Base-by-base conservation (phyloP, 1,139 yeast genomes). In the Yamadazyma songkhlaensis region DNA sequence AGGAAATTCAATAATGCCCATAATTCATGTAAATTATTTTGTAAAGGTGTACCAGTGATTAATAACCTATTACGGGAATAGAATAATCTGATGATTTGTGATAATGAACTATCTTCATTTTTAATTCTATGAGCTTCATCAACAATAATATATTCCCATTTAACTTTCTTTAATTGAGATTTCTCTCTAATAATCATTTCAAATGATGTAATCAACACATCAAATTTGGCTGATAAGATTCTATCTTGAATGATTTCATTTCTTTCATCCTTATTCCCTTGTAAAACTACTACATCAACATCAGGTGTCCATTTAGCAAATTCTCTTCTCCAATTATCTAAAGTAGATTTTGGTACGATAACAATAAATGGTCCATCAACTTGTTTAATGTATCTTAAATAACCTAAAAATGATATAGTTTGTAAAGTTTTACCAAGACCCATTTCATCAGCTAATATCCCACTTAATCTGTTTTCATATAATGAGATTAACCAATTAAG, bases 101-200 rank as follows among this genome's bases (percentile, higher is more conserved):
- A 88, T 40, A 92, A 70, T 39, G 94, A 79, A 36, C 94, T 81
- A 54, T 86, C 95, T 58, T 92, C 97, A 58, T 92, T 92, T 57
- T 92, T 92, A 56, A 92, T 90, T 55, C 97, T 77, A 57, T 92
- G 98, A 2, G 97, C 98, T 60, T 92, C 98, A 64, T 92, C 98
- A 30, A 92, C 90, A 20, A 92, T 79, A 40, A 92, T 81, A 56
- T 90, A 92, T 62, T 90, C 90, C 98, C 98, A 92, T 38, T 84
- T 81, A 47, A 92, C 71, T 55, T 88, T 88, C 54, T 83, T 84
- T 48, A 92, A 72, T 34, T 79, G 75, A 9, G 88, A 59, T 58
- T 90, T 90, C 58, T 92, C 98, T 41, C 92, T 74, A 31, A 92
- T 81, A 17, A 90, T 94, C 78, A 92, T 86, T 59, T 92, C 98